Base-by-base conservation (phyloP, 2,329 filamentous ascomycete genomes). In the Colletotrichum sp. region DNA sequence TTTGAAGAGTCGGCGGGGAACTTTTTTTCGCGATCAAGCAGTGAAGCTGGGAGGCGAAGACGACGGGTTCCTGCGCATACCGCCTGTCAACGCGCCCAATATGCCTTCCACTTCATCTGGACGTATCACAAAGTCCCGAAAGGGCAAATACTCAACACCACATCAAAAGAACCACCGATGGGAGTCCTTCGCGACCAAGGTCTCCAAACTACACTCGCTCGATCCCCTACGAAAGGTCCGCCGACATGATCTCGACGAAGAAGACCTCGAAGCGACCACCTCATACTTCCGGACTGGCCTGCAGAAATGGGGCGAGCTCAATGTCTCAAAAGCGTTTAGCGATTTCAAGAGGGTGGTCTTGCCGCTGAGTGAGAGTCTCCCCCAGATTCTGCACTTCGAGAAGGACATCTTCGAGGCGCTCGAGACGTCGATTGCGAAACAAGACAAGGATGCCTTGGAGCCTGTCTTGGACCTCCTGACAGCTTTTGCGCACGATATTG, bases 401-500 rank as follows among this genome's bases (percentile, higher is more conserved):
- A 92, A 95, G 79, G 92, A 92, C 83, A 97, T 99, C 79, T 94
- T 98, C 90, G 92, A 92, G 52, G 84, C 94, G 75, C 88, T 99
- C 77, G 90, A 93, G 76, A 89, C 92, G 81, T 94, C 95, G 80
- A 96, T 99, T 77, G 91, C 93, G 69, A 91, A 91, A 80, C 93
- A 93, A 76, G 95, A 98, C 80, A 92, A 92, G 78, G 91, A 96
- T 80, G 93, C 95, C 3, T 87, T 98, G 76, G 96, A 99, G 82
- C 95, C 97, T 12, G 87, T 99, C 55, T 87, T 99, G 74, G 95
- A 95, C 78, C 91, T 99, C n/a, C 85, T 98, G 75, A 95, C 96
- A 14, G 95, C 97, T 55, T 96, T 99, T 82, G 96, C 97, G n/a
- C 96, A 98, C 83, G 98, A 99, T 81, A 85, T 99, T 72, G 96